Percentiles rank a stretch among this genome's conserved stretches.
Evolutionary conservation across 139 green algal genomes (phyloP).

Genomic region (Chlamydomonas eustigma): DNA sequence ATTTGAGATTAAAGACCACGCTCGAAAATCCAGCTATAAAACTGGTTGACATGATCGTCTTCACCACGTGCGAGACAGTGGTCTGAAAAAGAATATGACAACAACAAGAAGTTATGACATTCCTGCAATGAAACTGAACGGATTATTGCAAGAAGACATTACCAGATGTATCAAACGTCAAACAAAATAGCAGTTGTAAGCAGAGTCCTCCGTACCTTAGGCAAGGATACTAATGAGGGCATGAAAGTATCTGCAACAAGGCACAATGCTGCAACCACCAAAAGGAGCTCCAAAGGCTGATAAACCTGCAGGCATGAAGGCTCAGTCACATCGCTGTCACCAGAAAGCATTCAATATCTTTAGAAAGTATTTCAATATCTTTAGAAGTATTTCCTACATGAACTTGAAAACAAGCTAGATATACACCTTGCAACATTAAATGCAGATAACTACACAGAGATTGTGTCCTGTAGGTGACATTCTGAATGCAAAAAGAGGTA

Average conservation of each 20-base stretch:
- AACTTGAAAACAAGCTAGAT: background rate
- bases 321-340: too few relatives aligned
- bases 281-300: slow-evolving; percentile 82
- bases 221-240: slow-evolving; percentile 76
- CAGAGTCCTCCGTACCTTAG: slow-evolving; percentile 62
- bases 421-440: too few relatives aligned
- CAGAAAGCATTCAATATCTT: background rate
- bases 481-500: too few relatives aligned
- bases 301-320: slow-evolving; percentile 70
- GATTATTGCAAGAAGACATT: too few relatives aligned
- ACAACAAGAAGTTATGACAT: background rate
- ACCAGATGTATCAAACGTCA: too few relatives aligned
- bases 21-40: slow-evolving; percentile 75
- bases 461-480: too few relatives aligned
- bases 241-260: slow-evolving; percentile 83
- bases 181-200: too few relatives aligned
- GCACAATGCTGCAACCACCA: slow-evolving; percentile 80
- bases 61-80: slow-evolving; percentile 56
- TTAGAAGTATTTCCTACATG: background rate
- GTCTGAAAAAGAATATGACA: slow-evolving; percentile 25
- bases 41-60: slow-evolving; percentile 71
- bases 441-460: too few relatives aligned
- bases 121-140: too few relatives aligned
- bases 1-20: slow-evolving; percentile 88
- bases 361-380: too few relatives aligned